Evolutionary conservation across 805 yeast species (phyloP).

Genomic region (Saccharomycopsis javanensis): DNA sequence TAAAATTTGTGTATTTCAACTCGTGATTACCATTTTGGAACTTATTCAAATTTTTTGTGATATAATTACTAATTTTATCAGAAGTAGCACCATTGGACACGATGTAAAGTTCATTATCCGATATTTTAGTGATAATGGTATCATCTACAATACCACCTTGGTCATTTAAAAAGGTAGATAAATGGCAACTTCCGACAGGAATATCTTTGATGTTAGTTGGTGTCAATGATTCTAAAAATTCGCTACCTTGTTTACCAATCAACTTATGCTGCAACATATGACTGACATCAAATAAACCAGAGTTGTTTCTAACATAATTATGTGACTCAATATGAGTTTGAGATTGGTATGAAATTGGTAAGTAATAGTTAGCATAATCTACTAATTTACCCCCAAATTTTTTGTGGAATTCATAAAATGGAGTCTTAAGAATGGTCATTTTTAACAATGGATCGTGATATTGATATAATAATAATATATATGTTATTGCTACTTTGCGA

Average conservation of each 20-base stretch:
- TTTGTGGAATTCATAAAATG: constrained; percentile 72
- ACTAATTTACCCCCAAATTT: constrained; percentile 83
- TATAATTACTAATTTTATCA: constrained; percentile 63
- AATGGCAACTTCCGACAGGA: constrained; percentile 50
- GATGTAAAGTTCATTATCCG: constrained; percentile 55
- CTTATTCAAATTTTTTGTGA: constrained; percentile 39
- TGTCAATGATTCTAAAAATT: constrained; percentile 69
- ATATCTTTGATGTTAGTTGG: constrained; percentile 67
- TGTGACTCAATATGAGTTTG: constrained; percentile 90
- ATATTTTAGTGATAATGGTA: constrained; percentile 74
- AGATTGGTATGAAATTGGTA: constrained; percentile 81
- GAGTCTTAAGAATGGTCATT: constrained; percentile 40
- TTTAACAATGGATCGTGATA: too few relatives aligned
- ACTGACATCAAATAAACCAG: constrained; percentile 92
- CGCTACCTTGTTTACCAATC: constrained; percentile 55
- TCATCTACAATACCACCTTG: constrained; percentile 89
- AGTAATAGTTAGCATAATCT: constrained; percentile 90
- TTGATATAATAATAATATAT: too few relatives aligned
- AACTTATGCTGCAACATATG: constrained; percentile 93
- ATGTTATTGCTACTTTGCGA: too few relatives aligned
- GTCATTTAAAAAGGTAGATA: constrained; percentile 62
- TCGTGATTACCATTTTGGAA: constrained; percentile 28
- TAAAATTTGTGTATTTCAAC: constrained; percentile 23
- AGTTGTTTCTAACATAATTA: constrained; percentile 80
- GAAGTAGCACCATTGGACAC: constrained; percentile 97